Evolutionary conservation across 2,329 filamentous ascomycete genomes (phyloP).

Genomic region (Nothophaeocryptopus gaeumannii): DNA sequence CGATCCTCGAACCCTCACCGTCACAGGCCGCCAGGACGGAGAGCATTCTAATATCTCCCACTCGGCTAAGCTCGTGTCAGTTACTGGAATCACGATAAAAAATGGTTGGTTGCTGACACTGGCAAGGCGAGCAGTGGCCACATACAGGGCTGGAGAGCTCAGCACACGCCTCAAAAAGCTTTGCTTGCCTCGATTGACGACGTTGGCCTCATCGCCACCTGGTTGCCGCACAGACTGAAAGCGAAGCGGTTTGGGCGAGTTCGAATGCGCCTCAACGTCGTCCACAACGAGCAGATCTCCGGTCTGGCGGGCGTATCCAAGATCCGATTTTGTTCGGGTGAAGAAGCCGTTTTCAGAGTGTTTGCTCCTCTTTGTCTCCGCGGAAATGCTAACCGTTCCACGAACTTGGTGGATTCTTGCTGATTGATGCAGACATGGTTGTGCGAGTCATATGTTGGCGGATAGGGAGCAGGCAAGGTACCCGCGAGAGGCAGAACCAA

Average conservation of each 20-base stretch:
- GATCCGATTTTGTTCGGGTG: slow-evolving; percentile 1
- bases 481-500: too few species aligned
- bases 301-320: slow-evolving; percentile 9
- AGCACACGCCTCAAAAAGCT: slow-evolving; percentile 1
- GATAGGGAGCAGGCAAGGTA: too few species aligned
- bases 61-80: not conserved
- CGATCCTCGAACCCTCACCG: slow-evolving; percentile 7
- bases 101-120: not conserved
- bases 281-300: slow-evolving; percentile 9
- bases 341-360: not conserved
- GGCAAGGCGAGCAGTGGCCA: not conserved
- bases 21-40: slow-evolving; percentile 10
- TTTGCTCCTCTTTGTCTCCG: too few species aligned
- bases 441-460: not conserved
- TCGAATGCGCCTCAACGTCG: slow-evolving; percentile 7
- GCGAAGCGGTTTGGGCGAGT: not conserved
- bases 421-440: slow-evolving; percentile 5
- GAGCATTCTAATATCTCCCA: slow-evolving; percentile 1
- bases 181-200: slow-evolving; percentile 8
- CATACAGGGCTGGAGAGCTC: not conserved
- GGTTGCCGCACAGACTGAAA: not conserved
- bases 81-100: not conserved
- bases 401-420: slow-evolving; percentile 3
- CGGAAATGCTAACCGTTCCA: not conserved
- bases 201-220: not conserved